Evolutionary conservation across 176 grass and related monocot genomes (phyloP).

Genomic region (Eleusine indica): DNA sequence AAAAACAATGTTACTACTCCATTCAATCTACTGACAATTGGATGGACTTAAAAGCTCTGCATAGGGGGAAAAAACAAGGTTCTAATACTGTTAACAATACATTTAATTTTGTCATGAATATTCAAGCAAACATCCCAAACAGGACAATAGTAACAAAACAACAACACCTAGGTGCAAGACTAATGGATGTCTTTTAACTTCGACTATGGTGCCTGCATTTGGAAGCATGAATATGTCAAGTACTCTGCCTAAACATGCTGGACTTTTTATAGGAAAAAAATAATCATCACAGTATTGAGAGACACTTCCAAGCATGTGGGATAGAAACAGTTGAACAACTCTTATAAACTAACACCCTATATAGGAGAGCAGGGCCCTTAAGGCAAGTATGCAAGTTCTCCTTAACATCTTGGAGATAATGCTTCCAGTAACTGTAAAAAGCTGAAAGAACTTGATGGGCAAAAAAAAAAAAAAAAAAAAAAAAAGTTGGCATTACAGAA

Average conservation of each 20-base stretch:
- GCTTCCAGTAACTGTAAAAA: not conserved
- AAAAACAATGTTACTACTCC: slow-evolving; percentile 11
- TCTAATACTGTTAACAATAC: not conserved
- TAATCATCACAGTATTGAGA: not conserved
- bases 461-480: slow-evolving; percentile 1
- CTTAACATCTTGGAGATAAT: slow-evolving; percentile 16
- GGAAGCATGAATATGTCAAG: slow-evolving; percentile 1
- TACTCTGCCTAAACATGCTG: slow-evolving; percentile 3
- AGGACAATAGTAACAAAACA: not conserved
- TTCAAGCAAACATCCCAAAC: not conserved
- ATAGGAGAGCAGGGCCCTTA: not conserved
- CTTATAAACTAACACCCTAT: slow-evolving; percentile 9
- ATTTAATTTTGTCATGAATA: slow-evolving; percentile 2
- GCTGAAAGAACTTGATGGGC: not conserved
- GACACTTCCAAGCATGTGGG: not conserved
- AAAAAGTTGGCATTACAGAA: slow-evolving; percentile 11
- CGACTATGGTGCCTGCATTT: not conserved
- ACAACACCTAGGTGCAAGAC: not conserved
- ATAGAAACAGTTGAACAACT: not conserved
- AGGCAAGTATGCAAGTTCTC: not conserved
- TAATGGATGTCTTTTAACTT: slow-evolving; percentile 12
- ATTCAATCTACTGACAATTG: not conserved
- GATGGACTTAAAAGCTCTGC: not conserved
- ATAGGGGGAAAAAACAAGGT: not conserved
- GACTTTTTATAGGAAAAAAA: not conserved